Conservation (phyloP, 2,329 filamentous ascomycete species). For the Cladobotryum protrusum region DNA sequence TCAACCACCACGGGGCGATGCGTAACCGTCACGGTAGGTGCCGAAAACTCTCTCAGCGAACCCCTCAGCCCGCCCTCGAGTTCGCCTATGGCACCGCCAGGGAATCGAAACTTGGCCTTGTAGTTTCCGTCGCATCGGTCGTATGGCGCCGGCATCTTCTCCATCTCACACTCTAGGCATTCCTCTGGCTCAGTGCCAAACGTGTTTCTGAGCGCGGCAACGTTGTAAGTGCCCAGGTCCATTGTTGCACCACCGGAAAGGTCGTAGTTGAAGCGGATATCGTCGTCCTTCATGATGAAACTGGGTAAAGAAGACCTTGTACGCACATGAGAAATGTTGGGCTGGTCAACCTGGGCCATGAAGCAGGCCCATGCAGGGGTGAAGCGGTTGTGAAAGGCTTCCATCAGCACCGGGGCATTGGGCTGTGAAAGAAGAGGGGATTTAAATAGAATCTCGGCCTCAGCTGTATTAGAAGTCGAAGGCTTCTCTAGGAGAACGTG, state of each 20-base stretch:
- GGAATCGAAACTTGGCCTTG: slow-evolving; percentile 32
- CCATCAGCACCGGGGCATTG: slow-evolving; percentile 41
- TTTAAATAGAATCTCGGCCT: slow-evolving; percentile 37
- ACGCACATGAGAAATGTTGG: slow-evolving; percentile 30
- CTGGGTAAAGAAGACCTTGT: slow-evolving; percentile 25
- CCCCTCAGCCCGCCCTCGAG: slow-evolving; percentile 22
- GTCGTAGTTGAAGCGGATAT: slow-evolving; percentile 39
- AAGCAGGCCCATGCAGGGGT: slow-evolving; percentile 42
- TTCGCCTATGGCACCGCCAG: slow-evolving; percentile 31
- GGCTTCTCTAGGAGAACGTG: slow-evolving; percentile 23
- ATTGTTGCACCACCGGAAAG: slow-evolving; percentile 37
- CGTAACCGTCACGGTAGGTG: slow-evolving; percentile 13
- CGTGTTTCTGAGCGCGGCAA: slow-evolving; percentile 33
- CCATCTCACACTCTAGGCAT: slow-evolving; percentile 28
- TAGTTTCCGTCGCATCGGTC: slow-evolving; percentile 29
- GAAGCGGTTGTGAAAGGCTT: slow-evolving; percentile 48
- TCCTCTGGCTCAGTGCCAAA: slow-evolving; percentile 33
- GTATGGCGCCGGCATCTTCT: slow-evolving; percentile 23
- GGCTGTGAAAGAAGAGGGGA: slow-evolving; percentile 27
- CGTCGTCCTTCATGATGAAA: slow-evolving; percentile 26
- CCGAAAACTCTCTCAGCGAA: slow-evolving; percentile 15
- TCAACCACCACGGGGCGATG: slow-evolving; percentile 18
- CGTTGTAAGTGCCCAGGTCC: slow-evolving; percentile 36
- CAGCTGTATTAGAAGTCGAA: slow-evolving; percentile 1
- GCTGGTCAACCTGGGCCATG: slow-evolving; percentile 30